These are phyloP conservation scores for Gliomastix tumulicola DNA, from an alignment of 2,329 filamentous ascomycete species.

Conservation along the genomic window DNA sequence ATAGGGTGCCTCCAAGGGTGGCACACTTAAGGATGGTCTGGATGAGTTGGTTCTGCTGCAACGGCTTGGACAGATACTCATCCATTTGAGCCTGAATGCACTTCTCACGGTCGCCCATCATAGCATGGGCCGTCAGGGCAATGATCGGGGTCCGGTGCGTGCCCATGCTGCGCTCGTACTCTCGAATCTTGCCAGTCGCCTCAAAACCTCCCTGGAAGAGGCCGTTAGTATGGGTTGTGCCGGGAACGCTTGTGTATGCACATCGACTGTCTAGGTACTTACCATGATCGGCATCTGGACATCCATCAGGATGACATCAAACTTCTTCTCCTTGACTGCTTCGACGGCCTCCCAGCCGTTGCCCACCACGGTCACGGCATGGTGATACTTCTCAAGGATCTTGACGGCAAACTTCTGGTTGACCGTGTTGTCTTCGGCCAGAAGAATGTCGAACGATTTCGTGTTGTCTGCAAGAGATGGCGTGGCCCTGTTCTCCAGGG, in stretches of 20 bases:
- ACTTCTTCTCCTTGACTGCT: constrained; percentile 84
- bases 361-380: constrained; percentile 84
- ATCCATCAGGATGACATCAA: constrained; percentile 97
- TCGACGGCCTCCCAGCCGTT: constrained; percentile 93
- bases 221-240: constrained; percentile 23
- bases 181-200: constrained; percentile 90
- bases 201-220: constrained; percentile 79
- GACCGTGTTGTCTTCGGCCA: constrained; percentile 95
- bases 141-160: constrained; percentile 89
- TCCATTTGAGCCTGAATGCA: constrained; percentile 99
- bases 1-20: constrained; percentile 75
- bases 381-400: constrained; percentile 95
- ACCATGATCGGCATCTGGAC: constrained; percentile 99
- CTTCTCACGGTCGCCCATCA: constrained; percentile 97
- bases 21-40: constrained; percentile 97
- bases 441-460: constrained; percentile 87
- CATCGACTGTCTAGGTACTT: constrained; percentile 20
- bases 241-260: neutral
- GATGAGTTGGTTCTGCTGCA: constrained; percentile 95
- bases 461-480: constrained; percentile 90
- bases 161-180: constrained; percentile 80
- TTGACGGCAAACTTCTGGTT: constrained; percentile 95
- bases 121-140: constrained; percentile 92
- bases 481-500: constrained; percentile 85
- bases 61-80: constrained; percentile 92